Evolutionary conservation across 768 basidiomycete genomes (phyloP).

Genomic region (Kwoniella europaea): DNA sequence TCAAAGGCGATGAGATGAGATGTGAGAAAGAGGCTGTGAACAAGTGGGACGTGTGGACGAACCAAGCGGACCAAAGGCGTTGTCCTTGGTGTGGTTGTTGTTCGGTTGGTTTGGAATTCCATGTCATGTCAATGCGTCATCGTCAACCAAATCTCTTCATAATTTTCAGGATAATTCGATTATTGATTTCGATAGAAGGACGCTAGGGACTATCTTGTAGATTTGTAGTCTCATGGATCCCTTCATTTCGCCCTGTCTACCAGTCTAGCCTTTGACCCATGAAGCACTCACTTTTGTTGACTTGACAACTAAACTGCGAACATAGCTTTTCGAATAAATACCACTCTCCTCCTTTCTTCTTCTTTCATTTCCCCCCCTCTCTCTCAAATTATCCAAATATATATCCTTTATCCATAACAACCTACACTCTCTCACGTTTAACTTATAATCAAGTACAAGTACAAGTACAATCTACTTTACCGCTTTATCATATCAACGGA

Average conservation of each 20-base stretch:
- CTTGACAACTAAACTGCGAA: slow-evolving; percentile 1
- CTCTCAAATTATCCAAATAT: slow-evolving; percentile 19
- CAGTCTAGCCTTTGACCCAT: neutral
- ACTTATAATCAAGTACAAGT: slow-evolving; percentile 12
- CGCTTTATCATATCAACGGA: neutral
- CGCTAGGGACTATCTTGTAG: slow-evolving; percentile 2
- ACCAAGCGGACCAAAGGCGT: neutral
- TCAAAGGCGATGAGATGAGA: neutral
- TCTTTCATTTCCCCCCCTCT: neutral
- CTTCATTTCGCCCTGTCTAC: slow-evolving; percentile 1
- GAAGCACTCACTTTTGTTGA: neutral
- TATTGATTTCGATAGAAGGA: neutral
- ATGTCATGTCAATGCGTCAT: neutral
- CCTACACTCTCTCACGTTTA: slow-evolving; percentile 4
- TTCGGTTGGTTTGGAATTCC: neutral
- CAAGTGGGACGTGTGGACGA: neutral
- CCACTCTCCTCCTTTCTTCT: neutral
- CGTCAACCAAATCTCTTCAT: neutral
- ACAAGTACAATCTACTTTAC: neutral
- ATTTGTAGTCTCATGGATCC: neutral
- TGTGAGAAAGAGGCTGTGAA: neutral
- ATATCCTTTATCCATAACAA: neutral
- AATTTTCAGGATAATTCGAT: neutral
- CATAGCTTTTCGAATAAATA: neutral
- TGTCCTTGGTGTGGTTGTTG: neutral